Conservation (phyloP, 306 rosid species). For the Bauhinia variegata region DNA sequence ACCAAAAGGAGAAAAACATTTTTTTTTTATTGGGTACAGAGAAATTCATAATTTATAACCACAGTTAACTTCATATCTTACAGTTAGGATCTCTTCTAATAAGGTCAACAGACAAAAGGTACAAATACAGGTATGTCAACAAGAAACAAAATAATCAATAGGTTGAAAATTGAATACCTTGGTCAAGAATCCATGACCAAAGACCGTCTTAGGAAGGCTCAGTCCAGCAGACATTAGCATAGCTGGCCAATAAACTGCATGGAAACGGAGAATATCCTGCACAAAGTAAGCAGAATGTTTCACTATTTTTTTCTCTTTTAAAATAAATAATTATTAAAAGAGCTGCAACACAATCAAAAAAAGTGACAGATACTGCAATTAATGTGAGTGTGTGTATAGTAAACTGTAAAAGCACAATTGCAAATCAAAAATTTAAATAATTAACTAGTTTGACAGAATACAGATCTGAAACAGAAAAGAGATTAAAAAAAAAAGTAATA, state of each 20-base stretch:
- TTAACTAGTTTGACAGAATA: too few species aligned
- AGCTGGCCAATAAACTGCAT: slow-evolving; percentile 99
- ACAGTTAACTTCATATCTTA: slow-evolving; percentile 16
- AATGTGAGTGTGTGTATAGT: too few species aligned
- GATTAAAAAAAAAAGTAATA: too few species aligned
- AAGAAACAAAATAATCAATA: slow-evolving; percentile 30
- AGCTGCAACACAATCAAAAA: slow-evolving; percentile 8
- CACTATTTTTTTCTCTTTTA: neutral
- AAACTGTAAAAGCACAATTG: neutral
- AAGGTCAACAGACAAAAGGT: too few species aligned
- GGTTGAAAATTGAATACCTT: slow-evolving; percentile 58
- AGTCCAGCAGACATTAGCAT: slow-evolving; percentile 97
- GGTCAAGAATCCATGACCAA: slow-evolving; percentile 96
- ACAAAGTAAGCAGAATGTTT: neutral
- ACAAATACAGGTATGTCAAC: slow-evolving; percentile 15
- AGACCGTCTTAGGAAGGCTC: slow-evolving; percentile 88
- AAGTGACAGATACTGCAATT: neutral
- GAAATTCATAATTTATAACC: slow-evolving; percentile 8
- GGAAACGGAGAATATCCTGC: slow-evolving; percentile 95
- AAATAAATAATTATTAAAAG: neutral
- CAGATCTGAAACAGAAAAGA: too few species aligned
- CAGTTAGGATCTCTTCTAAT: slow-evolving; percentile 10
- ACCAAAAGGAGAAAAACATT: too few species aligned
- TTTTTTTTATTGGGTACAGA: too few species aligned
- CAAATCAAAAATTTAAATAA: too few species aligned